These are phyloP conservation scores for Yarrowia galli DNA, from an alignment of 1,139 yeast species.

Conservation along the genomic window DNA sequence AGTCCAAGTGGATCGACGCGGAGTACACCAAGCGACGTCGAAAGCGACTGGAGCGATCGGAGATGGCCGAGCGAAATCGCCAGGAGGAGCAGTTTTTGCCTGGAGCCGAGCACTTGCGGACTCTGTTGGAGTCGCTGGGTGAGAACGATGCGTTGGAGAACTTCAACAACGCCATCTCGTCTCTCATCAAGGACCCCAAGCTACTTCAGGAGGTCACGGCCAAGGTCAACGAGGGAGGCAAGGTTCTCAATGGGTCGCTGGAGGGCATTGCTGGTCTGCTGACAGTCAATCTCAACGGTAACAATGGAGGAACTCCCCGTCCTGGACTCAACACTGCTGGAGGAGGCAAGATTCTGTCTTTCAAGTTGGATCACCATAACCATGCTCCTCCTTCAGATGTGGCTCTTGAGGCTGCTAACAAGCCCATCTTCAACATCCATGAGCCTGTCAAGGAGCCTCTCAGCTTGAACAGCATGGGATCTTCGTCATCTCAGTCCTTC, in stretches of 20 bases:
- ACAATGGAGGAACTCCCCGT: neutral
- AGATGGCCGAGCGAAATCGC: constrained; percentile 38
- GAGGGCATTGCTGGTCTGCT: constrained; percentile 35
- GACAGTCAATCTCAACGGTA: constrained; percentile 24
- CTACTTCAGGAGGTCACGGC: constrained; percentile 44
- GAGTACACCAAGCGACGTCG: constrained; percentile 73
- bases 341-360: constrained; percentile 38
- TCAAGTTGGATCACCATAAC: constrained; percentile 33
- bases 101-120: constrained; percentile 24
- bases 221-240: constrained; percentile 37
- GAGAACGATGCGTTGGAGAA: constrained; percentile 42
- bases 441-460: constrained; percentile 28
- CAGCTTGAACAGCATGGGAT: neutral
- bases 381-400: constrained; percentile 16
- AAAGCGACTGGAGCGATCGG: constrained; percentile 57
- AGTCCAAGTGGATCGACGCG: constrained; percentile 73
- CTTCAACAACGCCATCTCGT: constrained; percentile 45
- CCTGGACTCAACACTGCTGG: constrained; percentile 12
- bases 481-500: constrained; percentile 12
- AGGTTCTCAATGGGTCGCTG: constrained; percentile 26
- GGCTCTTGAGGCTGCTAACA: constrained; percentile 28
- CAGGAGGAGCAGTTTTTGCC: constrained; percentile 19
- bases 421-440: constrained; percentile 37
- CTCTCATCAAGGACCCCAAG: constrained; percentile 47
- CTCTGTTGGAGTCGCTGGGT: constrained; percentile 43